Base-by-base conservation (phyloP, 2,329 filamentous ascomycete species). In the Trichoderma sp. region DNA sequence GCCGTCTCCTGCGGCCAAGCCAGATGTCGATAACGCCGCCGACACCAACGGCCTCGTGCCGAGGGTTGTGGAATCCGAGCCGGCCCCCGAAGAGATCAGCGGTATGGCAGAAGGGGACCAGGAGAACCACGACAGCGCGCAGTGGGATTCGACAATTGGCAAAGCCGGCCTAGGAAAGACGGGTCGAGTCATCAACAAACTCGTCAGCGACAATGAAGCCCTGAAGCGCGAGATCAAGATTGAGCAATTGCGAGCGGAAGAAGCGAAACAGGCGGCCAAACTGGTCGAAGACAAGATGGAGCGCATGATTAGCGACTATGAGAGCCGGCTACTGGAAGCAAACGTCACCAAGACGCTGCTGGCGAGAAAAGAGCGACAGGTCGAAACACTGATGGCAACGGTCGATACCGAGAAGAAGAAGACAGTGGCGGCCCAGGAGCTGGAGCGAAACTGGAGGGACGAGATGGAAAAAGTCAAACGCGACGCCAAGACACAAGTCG, bases 151-250 rank as follows among this genome's bases (percentile, higher is more conserved):
- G 35, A 89, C 89, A 3, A 86, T 92, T 57, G 90, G 90, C 73
- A 90, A 90, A 76, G 89, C 90, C 8, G 89, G 88, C 3, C 81
- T 91, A 2, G 91, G 91, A 55, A 93, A 93, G 82, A 92, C 90
- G 11, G 91, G 91, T 10, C 85, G 91, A 40, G 91, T 93, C 64
- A 95, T 96, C 78, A 93, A 96, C 80, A 88, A 89, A 76, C 86
- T 96, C 66, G 92, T 93, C 76, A 89, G 90, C 65, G 92, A 95
- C 76, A 94, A 94, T 73, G 92, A 95, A 75, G 86, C 89, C 52
- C 83, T 95, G 57, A 92, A 92, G 74, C 87, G 92, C 64, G 92
- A 95, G 72, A 83, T 92, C 69, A 84, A 90, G 74, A 87, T 91
- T 68, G 89, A 92, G 78, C 83, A 84, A 24, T 77, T 91, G 67